phyloP scores from a whole-genome alignment of 2,329 filamentous ascomycete species.

The Penicillium sclerotigenum region DNA sequence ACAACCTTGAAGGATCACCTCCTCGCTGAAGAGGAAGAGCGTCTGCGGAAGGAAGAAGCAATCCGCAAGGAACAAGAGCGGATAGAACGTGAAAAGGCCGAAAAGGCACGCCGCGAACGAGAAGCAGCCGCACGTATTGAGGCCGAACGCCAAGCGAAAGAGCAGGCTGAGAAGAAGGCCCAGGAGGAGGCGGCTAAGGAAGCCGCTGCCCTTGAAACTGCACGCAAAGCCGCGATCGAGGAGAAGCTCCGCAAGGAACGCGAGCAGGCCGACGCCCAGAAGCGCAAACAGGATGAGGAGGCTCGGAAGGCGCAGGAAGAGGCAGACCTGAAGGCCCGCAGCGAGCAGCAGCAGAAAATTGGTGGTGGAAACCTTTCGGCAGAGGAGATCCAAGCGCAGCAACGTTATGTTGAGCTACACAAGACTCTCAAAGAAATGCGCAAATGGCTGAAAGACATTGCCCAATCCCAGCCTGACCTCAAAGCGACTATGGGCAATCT shows the following conservation, averaged over 20 bases:
- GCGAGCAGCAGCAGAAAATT: slow-evolving; percentile 28
- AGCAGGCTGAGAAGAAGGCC: slow-evolving; percentile 34
- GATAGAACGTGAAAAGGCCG: slow-evolving; percentile 32
- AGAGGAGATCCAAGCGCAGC: slow-evolving; percentile 44
- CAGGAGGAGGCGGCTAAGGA: slow-evolving; percentile 33
- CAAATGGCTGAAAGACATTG: slow-evolving; percentile 53
- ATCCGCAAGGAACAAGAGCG: slow-evolving; percentile 36
- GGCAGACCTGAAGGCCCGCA: slow-evolving; percentile 29
- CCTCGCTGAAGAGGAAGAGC: slow-evolving; percentile 39
- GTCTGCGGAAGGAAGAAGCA: slow-evolving; percentile 36
- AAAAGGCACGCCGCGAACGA: slow-evolving; percentile 30
- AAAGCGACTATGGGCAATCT: slow-evolving; percentile 69
- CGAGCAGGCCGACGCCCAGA: slow-evolving; percentile 31
- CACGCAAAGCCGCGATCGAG: slow-evolving; percentile 39
- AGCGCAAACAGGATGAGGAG: slow-evolving; percentile 33
- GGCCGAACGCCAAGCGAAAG: slow-evolving; percentile 45
- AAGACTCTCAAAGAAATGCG: slow-evolving; percentile 62
- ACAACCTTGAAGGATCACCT: slow-evolving; percentile 51
- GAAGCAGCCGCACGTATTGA: slow-evolving; percentile 41
- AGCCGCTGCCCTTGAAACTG: slow-evolving; percentile 34
- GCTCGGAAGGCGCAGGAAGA: slow-evolving; percentile 30
- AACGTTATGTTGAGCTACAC: slow-evolving; percentile 59
- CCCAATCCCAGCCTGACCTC: slow-evolving; percentile 55
- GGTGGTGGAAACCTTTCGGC: slow-evolving; percentile 30
- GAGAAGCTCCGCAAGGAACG: slow-evolving; percentile 35